A percentile compares a stretch with the other conserved stretches of the same genome.
phyloP scores from a whole-genome alignment of 495 filamentous ascomycete species.

The Cercophora samala region DNA sequence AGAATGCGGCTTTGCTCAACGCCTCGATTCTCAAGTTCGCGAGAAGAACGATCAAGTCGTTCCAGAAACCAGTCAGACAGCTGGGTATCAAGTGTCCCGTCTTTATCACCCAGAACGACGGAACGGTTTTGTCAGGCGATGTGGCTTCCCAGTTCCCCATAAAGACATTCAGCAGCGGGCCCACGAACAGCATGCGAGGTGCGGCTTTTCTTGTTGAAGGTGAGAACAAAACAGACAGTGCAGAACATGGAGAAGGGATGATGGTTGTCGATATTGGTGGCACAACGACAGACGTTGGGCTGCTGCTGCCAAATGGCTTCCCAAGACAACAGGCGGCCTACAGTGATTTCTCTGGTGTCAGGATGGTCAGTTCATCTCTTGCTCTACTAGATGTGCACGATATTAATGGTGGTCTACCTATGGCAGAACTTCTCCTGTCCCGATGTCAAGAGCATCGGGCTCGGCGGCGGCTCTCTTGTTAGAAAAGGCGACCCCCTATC shows the following conservation, averaged over 20 bases:
- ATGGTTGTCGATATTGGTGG: conserved; percentile 52
- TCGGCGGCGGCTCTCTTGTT: conserved; percentile 54
- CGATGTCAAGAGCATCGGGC: conserved; percentile 50
- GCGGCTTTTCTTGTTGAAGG: conserved; percentile 48
- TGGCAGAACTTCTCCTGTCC: conserved; percentile 44
- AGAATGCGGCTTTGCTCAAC: conserved; percentile 57
- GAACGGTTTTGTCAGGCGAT: conserved; percentile 48
- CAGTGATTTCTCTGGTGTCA: conserved; percentile 44
- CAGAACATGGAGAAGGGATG: conserved; percentile 20
- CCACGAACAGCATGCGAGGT: conserved; percentile 57
- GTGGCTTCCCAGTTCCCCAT: conserved; percentile 52
- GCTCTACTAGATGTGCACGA: neutral
- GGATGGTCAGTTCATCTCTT: conserved; percentile 27
- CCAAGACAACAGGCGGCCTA: conserved; percentile 45
- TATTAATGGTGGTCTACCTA: neutral
- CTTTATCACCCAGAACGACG: conserved; percentile 57
- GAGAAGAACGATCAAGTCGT: conserved; percentile 46
- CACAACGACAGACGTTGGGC: conserved; percentile 47
- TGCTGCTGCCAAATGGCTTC: conserved; percentile 44
- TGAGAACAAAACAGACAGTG: neutral
- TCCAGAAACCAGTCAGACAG: conserved; percentile 44
- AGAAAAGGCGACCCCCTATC: conserved; percentile 36
- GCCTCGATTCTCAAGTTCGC: conserved; percentile 53
- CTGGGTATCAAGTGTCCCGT: conserved; percentile 49
- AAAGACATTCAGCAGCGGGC: conserved; percentile 51